Evolutionary conservation across 192 early-diverging fungal species (phyloP).

Genomic region (Coemansia sp.): DNA sequence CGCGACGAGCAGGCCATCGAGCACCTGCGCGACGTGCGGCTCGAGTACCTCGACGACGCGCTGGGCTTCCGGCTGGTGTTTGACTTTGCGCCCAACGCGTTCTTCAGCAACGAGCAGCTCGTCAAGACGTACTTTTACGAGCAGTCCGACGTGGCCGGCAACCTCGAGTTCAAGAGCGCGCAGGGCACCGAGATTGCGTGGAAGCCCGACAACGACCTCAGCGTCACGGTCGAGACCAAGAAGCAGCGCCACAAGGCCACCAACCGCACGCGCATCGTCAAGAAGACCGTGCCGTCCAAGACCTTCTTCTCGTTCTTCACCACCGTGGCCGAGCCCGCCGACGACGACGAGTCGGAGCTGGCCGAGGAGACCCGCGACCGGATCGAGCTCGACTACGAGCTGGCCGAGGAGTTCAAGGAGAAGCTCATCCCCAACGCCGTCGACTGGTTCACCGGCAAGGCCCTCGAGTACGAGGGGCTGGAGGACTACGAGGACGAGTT

Average conservation of each 20-base stretch:
- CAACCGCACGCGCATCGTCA: constrained; percentile 97
- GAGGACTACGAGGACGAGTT: constrained; percentile 42
- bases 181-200: constrained; percentile 89
- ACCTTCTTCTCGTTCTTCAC: constrained; percentile 99
- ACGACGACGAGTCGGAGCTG: constrained; percentile 68
- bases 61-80: constrained; percentile 96
- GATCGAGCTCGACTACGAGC: constrained; percentile 92
- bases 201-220: constrained; percentile 97
- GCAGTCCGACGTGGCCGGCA: constrained; percentile 75
- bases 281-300: constrained; percentile 92
- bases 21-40: constrained; percentile 83
- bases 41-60: constrained; percentile 76
- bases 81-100: constrained; percentile 83
- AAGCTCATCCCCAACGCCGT: constrained; percentile 93
- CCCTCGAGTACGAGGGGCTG: constrained; percentile 69
- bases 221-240: constrained; percentile 91
- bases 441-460: constrained; percentile 99
- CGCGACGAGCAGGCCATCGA: constrained; percentile 88
- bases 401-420: constrained; percentile 98
- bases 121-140: constrained; percentile 93
- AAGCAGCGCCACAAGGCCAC: constrained; percentile 99
- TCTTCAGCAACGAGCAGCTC: constrained; percentile 82
- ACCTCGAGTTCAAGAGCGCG: constrained; percentile 88
- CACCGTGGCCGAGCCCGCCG: constrained; percentile 69
- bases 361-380: constrained; percentile 78